Evolutionary conservation across 2,329 filamentous ascomycete species (phyloP), one percentile per base, ranked within the genome.

Genomic region (Cryoendolithus antarcticus): DNA sequence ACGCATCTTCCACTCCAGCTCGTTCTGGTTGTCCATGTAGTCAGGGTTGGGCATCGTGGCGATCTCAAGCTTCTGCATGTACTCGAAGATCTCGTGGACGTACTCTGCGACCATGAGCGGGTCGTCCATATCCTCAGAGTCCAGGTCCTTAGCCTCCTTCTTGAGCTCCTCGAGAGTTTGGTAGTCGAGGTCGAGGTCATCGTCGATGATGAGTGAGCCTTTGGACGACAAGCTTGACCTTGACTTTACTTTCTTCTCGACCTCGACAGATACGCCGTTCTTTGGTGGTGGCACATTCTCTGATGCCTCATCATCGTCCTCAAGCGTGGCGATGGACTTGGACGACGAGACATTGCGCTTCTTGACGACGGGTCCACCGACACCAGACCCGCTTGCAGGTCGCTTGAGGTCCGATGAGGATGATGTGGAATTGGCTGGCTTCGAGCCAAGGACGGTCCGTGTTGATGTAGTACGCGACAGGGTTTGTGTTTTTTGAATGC

Each of bases 31-130:
- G 37, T 82, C 75, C 79, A 98, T 98, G 69, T 98, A 98, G 46
- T 91, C 69, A 11, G 86, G 80, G 64, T 96, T 95, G 51, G 89
- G 86, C 57, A 88, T 77, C 62, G 70, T 86, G 60, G 71, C 65
- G 48, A 79, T 69, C 65, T 98, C 91, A 19, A 96, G 75, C 52
- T 93, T 80, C 55, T 78, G 80, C 48, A 96, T 74, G 63, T 98
- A 96, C 50, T 95, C 86, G 58, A 96, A 96, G 57, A 98, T 96
- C 58, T 98, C 91, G 44, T 81, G 81, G 37, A 93, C 88, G 56
- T 98, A 98, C 62, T 96, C 91, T 37, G 91, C 86, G 48, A 93
- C 91, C 91, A 98, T 96, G 53, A 95, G 72, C 19, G 93, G 93
- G 57, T 98, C 91, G 50, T 93, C 86, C 37, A 82, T 60, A 54